These are phyloP conservation scores for Metschnikowia lachancei DNA, from an alignment of 805 yeast genomes.

Conservation along the genomic window DNA sequence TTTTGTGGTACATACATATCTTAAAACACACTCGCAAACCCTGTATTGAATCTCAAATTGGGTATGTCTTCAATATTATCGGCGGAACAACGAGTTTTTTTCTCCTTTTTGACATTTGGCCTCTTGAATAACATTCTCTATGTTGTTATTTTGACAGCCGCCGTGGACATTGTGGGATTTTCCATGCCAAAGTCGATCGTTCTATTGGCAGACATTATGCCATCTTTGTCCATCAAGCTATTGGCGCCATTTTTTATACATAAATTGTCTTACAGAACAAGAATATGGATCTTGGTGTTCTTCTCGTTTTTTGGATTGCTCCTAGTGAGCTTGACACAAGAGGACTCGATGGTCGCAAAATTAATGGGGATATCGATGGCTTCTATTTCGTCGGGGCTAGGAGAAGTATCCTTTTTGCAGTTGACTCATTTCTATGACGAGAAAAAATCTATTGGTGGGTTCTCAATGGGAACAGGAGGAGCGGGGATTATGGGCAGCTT, in stretches of 20 bases:
- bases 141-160: constrained; percentile 89
- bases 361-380: constrained; percentile 75
- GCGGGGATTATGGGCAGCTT: constrained; percentile 89
- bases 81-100: constrained; percentile 36
- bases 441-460: constrained; percentile 67
- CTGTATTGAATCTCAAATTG: not conserved
- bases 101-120: constrained; percentile 79
- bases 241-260: constrained; percentile 80
- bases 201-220: constrained; percentile 80
- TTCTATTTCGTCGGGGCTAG: constrained; percentile 81
- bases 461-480: constrained; percentile 94
- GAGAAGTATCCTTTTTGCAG: constrained; percentile 86
- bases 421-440: constrained; percentile 72
- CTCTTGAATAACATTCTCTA: constrained; percentile 83
- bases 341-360: constrained; percentile 35
- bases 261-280: constrained; percentile 50
- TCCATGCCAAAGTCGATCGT: constrained; percentile 81
- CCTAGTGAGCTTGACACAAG: constrained; percentile 46
- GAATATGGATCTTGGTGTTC: constrained; percentile 55
- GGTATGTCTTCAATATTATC: not conserved
- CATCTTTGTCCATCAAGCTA: constrained; percentile 70
- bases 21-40: no score
- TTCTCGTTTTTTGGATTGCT: constrained; percentile 76
- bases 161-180: constrained; percentile 86
- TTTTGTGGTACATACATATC: no score